A percentile compares a stretch with the other conserved stretches of the same genome.
Conservation (phyloP, 345 rosid genomes). For the Durio zibethinus region DNA sequence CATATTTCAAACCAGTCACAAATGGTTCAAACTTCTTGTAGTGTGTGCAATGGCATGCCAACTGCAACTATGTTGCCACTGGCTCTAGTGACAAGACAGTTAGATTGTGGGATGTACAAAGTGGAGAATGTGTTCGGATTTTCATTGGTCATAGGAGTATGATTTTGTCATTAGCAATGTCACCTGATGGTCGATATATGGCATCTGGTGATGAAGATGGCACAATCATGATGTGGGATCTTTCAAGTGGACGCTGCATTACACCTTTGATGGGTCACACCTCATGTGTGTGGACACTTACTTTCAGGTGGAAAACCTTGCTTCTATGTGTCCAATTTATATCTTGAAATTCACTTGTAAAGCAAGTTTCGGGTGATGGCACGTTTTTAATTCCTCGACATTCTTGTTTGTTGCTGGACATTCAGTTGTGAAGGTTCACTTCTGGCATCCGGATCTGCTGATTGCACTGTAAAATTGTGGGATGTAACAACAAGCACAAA, state of each 20-base stretch:
- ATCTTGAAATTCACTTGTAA: not conserved
- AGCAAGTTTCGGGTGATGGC: not conserved
- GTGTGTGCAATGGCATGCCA: constrained; percentile 98
- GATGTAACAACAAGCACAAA: constrained; percentile 75
- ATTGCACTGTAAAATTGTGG: constrained; percentile 90
- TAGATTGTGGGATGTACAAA: constrained; percentile 88
- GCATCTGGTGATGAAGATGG: constrained; percentile 99
- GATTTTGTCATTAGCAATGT: constrained; percentile 86
- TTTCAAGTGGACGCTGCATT: constrained; percentile 85
- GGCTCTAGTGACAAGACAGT: constrained; percentile 95
- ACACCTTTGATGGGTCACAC: constrained; percentile 91
- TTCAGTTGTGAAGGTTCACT: constrained; percentile 88
- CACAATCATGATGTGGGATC: constrained; percentile 96
- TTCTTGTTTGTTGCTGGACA: constrained; percentile 14
- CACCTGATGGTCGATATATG: constrained; percentile 95
- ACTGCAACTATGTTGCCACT: constrained; percentile 92
- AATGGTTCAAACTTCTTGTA: constrained; percentile 25
- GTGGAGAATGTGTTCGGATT: constrained; percentile 85
- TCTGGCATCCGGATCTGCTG: constrained; percentile 97
- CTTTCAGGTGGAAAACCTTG: constrained; percentile 56
- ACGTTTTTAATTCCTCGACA: not conserved
- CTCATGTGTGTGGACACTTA: constrained; percentile 87
- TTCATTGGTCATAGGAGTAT: constrained; percentile 80
- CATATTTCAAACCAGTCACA: not conserved
- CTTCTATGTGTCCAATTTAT: not conserved